Conservation (phyloP, 495 filamentous ascomycete species). For the Daldinia childiae region DNA sequence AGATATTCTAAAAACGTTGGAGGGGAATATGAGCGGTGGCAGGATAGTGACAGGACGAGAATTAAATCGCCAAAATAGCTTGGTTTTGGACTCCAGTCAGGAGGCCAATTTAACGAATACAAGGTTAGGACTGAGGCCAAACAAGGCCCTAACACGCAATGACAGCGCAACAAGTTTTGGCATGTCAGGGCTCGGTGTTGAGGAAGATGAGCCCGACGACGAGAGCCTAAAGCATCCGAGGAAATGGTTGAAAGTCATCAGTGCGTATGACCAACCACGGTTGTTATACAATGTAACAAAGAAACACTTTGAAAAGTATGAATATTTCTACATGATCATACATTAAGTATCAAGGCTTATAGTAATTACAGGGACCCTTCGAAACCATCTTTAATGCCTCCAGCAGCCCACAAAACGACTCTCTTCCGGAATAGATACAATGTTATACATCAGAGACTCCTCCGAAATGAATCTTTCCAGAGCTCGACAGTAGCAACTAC, state of each 20-base stretch:
- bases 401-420: conserved; percentile 80
- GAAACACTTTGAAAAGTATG: conserved; percentile 86
- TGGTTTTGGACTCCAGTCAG: conserved; percentile 53
- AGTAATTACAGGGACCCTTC: conserved; percentile 57
- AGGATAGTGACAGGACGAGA: conserved; percentile 63
- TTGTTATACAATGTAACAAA: conserved; percentile 84
- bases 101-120: conserved; percentile 54
- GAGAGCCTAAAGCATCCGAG: conserved; percentile 69
- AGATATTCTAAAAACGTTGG: conserved; percentile 79
- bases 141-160: conserved; percentile 53
- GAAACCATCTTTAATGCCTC: conserved; percentile 80
- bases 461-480: conserved; percentile 94
- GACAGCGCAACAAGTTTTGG: conserved; percentile 72
- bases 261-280: conserved; percentile 87
- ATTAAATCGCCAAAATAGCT: conserved; percentile 68
- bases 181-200: conserved; percentile 66
- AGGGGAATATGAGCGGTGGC: conserved; percentile 85
- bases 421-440: conserved; percentile 91
- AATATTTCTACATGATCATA: not conserved
- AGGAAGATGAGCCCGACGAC: conserved; percentile 69
- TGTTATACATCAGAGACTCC: conserved; percentile 85
- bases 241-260: conserved; percentile 79
- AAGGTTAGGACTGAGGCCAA: conserved; percentile 55
- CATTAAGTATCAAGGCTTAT: conserved; percentile 7
- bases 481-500: conserved; percentile 69